A percentile compares a stretch with the other conserved stretches of the same genome.
phyloP scores from a whole-genome alignment of 768 basidiomycete genomes.

The Mrakia gelida region DNA sequence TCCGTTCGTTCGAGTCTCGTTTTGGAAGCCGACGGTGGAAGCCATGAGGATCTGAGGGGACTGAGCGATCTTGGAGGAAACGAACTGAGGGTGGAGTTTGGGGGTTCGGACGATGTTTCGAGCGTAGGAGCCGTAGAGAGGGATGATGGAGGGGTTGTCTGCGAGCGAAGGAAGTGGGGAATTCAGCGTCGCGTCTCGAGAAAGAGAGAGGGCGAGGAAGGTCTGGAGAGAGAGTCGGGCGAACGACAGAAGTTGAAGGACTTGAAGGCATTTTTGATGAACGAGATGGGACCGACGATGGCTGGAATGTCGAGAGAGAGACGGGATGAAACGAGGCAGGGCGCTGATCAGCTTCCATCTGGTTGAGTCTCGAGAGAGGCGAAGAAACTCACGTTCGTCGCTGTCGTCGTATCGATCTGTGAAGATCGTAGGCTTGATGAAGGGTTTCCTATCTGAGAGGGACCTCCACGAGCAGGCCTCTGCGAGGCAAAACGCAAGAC shows the following conservation, averaged over 20 bases:
- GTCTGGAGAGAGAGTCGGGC: too few relatives aligned
- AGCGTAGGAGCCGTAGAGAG: not conserved
- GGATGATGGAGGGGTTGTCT: conserved; percentile 10
- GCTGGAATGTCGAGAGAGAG: not conserved
- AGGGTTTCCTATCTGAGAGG: not conserved
- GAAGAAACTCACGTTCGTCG: too few relatives aligned
- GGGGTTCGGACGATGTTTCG: not conserved
- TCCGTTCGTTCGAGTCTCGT: not conserved
- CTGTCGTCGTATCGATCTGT: too few relatives aligned
- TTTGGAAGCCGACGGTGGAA: not conserved
- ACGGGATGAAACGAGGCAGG: too few relatives aligned
- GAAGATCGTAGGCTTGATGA: too few relatives aligned
- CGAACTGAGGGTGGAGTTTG: not conserved
- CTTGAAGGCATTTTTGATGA: not conserved
- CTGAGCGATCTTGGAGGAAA: not conserved
- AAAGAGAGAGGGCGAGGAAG: too few relatives aligned
- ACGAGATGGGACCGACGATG: not conserved
- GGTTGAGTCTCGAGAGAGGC: too few relatives aligned
- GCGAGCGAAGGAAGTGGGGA: too few relatives aligned
- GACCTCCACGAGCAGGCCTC: conserved; percentile 14
- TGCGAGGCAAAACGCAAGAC: not conserved
- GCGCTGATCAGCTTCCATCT: too few relatives aligned
- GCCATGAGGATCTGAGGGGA: conserved; percentile 4
- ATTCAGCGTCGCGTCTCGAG: too few relatives aligned
- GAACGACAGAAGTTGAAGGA: conserved; percentile 21